Evolutionary conservation across 2,329 filamentous ascomycete genomes (phyloP), one percentile per base, ranked within the genome.

Genomic region (Ophiostoma angusticollis): DNA sequence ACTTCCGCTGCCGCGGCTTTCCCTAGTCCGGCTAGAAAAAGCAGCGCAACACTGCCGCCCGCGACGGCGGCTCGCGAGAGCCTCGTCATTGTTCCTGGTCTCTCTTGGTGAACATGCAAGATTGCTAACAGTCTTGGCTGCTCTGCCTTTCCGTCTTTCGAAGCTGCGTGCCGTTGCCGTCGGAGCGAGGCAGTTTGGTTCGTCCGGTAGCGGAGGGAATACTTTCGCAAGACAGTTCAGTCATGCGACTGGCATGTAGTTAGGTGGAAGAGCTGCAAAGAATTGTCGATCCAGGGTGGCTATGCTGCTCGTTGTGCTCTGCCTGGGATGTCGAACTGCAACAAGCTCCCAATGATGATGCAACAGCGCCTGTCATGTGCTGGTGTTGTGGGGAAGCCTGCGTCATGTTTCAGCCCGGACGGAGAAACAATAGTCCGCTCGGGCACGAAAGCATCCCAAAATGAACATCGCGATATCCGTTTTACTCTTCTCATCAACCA

Each of bases 11-110:
- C 51, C 41, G 48, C 50, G 27, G 49, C 49, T 41, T 35, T 47
- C 44, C 47, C 49, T 16, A 58, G 45, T 23, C 54, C 52, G 22
- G 52, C 53, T 35, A 64, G 50, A 47, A 63, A 46, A 35, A 59
- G 53, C 13, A 39, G 25, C 11, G 37, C 39, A 31, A 38, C 16
- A 28, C 38, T 24, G 44, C 52, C 52, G 43, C 52, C 52, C 11
- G 52, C 52, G 25, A 52, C 54, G 49, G 57, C 43, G 47, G 60
- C 50, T 42, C 46, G 47, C 37, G 52, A 51, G 46, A 62, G 50
- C 50, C 53, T 60, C 48, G 58, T 53, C 62, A 66, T 65, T 14
- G 41, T 44, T 16, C 35, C 35, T 16, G 25, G 11, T 3, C 6
- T 11, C 22, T n/a, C 6, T 7, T 8, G 17, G 16, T 7, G 6